Evolutionary conservation across 2,329 filamentous ascomycete species (phyloP), one percentile per base, ranked within the genome.

Genomic region (Venturia effusa): DNA sequence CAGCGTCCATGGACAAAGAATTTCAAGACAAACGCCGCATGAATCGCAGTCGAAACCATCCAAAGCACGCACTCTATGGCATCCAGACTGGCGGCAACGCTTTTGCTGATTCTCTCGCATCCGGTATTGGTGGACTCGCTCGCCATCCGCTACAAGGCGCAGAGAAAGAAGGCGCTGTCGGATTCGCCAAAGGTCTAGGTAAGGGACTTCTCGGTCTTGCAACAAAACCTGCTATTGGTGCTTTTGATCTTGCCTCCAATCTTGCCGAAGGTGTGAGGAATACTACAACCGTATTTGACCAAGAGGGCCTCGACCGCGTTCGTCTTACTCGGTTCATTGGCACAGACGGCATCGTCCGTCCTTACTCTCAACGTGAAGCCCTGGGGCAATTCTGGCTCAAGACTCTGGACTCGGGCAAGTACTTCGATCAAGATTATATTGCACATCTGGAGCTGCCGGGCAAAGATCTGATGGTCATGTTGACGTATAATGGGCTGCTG

Each of bases 301-400:
- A 90, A 32, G 89, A 93, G 66, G 94, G 95, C 62, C 86, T 99
- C 7, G 95, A 99, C 70, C 91, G 94, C 60, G 92, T 96, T 30
- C 90, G 94, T n/a, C 83, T 96, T 61, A 89, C 92, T 6, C 89
- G 94, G 22, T 97, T 96, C 78, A 91, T 99, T 66, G 90, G 91
- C 19, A 85, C 87, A 51, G 93, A 99, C 73, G 94, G 94, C 48
- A 90, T 99, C 66, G 92, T 99, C 40, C 88, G 93, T 3, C 92
- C 94, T 0, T 99, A 96, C 80, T 92, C 88, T 64, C 90, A 96
- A 73, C 90, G 94, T 59, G 94, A 99, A 79, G 92, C 94, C 0
- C 85, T 99, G 3, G 94, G 94, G 0, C 94, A 99, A 74, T 97
- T 91, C 80, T 99, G 94, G 95, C 86, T 99, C 68, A 99, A 99